Conservation (phyloP, 257 asterid genomes). For the Salvia miltiorrhiza region DNA sequence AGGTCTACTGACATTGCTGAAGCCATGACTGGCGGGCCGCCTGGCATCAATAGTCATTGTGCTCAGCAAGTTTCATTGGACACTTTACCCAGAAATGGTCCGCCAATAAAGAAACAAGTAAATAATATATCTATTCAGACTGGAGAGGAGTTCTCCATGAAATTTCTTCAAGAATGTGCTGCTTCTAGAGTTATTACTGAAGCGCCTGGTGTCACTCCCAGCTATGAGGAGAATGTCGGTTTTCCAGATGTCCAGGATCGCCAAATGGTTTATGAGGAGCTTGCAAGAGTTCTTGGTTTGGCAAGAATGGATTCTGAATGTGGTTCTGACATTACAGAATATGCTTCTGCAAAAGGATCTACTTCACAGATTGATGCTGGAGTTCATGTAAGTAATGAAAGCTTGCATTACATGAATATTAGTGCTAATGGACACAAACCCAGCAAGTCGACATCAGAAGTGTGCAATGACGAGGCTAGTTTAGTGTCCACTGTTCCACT, state of each 20-base stretch:
- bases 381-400: constrained; percentile 30
- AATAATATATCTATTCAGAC: constrained; percentile 47
- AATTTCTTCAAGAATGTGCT: constrained; percentile 49
- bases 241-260: constrained; percentile 31
- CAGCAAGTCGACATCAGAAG: constrained; percentile 28
- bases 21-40: constrained; percentile 32
- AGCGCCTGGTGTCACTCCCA: constrained; percentile 27
- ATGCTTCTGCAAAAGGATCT: constrained; percentile 53
- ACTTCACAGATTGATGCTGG: constrained; percentile 34
- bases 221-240: constrained; percentile 30
- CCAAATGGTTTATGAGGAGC: constrained; percentile 55
- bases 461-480: constrained; percentile 26
- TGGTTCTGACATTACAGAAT: constrained; percentile 47
- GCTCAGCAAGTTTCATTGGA: constrained; percentile 36
- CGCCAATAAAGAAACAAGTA: constrained; percentile 26
- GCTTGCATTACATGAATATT: constrained; percentile 21
- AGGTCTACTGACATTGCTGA: constrained; percentile 35
- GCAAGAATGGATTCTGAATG: constrained; percentile 63
- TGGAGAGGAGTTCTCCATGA: constrained; percentile 57
- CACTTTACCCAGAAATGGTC: constrained; percentile 21
- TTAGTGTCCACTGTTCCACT: constrained; percentile 25
- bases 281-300: constrained; percentile 59
- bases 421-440: constrained; percentile 30
- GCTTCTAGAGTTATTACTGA: constrained; percentile 37
- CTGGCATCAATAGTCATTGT: constrained; percentile 35